Base-by-base conservation (phyloP, 1,139 yeast genomes). In the Suhomyces panamericanus region DNA sequence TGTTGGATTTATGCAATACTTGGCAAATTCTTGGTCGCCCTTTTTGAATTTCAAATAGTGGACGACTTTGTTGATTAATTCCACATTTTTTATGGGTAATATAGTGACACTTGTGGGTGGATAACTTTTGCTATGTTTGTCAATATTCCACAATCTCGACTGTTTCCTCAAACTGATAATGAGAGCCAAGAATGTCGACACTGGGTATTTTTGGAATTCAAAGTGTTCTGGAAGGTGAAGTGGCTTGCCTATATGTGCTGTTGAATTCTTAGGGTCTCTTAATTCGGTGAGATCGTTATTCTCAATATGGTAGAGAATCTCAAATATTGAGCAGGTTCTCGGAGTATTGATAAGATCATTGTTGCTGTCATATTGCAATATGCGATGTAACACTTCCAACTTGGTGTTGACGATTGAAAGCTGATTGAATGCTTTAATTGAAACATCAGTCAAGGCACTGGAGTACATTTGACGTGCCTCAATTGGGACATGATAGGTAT, bases 381-480 rank as follows among this genome's bases (percentile, higher is more conserved):
- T 57, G 44, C 81, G 67, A 59, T 85, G 87, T 24, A 84, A 54
- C 3, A 70, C 53, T 57, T 81, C 85, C 41, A 85, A 64, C 51
- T 77, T 77, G 41, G 63, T 54, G 17, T 50, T 48, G 38, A 54
- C 49, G 4, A 35, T 40, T 15, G 52, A 45, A n/a, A 55, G 42
- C 29, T 53, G 53, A 38, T 49, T 49, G 39, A 51, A 53, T 6
- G 59, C 57, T 6, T 55, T 51, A n/a, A 67, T 59, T 2, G 75
- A 62, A 6, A 73, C 49, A 4, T 58, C 50, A 1, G 65, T 57
- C 41, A 74, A 62, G 0, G 64, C 59, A 7, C 49, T 49, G 10
- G 66, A 58, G 46, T 64, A 73, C 5, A 69, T 43, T 7, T 54
- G 50, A 30, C 78, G 58, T 0, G 77, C 78, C 13, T 56, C 50